These are phyloP conservation scores for Pezicula carpinea DNA, from an alignment of 2,329 filamentous ascomycete genomes.

Conservation along the genomic window DNA sequence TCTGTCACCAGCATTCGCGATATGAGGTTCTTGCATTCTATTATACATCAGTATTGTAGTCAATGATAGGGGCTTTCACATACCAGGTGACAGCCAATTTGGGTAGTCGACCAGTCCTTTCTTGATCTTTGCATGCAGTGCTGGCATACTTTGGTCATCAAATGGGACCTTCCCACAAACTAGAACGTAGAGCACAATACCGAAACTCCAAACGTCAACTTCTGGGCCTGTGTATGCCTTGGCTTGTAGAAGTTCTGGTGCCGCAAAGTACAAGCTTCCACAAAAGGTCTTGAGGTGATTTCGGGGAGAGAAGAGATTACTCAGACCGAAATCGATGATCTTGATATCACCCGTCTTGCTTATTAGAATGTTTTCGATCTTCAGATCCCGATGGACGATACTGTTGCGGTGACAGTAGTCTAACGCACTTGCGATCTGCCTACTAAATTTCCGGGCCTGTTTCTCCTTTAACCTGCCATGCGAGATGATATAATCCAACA, in stretches of 20 bases:
- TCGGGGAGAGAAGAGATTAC: conserved; percentile 87
- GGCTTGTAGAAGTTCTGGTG: conserved; percentile 89
- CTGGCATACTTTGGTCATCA: conserved; percentile 98
- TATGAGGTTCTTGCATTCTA: conserved; percentile 91
- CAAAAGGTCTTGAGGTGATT: conserved; percentile 93
- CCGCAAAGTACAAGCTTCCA: conserved; percentile 95
- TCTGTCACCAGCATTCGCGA: conserved; percentile 96
- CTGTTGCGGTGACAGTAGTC: conserved; percentile 98
- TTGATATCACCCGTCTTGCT: conserved; percentile 99
- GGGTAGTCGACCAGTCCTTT: conserved; percentile 95
- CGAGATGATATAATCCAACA: conserved; percentile 99
- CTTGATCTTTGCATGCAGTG: conserved; percentile 97
- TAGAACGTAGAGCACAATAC: conserved; percentile 93
- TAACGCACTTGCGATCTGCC: conserved; percentile 92
- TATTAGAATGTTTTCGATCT: conserved; percentile 99
- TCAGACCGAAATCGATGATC: conserved; percentile 97
- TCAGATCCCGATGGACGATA: conserved; percentile 94
- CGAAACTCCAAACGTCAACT: conserved; percentile 98
- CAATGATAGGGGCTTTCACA: conserved; percentile 27
- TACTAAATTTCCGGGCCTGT: conserved; percentile 93
- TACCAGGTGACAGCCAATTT: conserved; percentile 84
- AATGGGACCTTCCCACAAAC: conserved; percentile 98
- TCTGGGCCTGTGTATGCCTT: conserved; percentile 93
- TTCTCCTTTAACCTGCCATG: conserved; percentile 98
- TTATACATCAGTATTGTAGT: conserved; percentile 30